Evolutionary conservation across 257 asterid species (phyloP).

Genomic region (Lantana camara): DNA sequence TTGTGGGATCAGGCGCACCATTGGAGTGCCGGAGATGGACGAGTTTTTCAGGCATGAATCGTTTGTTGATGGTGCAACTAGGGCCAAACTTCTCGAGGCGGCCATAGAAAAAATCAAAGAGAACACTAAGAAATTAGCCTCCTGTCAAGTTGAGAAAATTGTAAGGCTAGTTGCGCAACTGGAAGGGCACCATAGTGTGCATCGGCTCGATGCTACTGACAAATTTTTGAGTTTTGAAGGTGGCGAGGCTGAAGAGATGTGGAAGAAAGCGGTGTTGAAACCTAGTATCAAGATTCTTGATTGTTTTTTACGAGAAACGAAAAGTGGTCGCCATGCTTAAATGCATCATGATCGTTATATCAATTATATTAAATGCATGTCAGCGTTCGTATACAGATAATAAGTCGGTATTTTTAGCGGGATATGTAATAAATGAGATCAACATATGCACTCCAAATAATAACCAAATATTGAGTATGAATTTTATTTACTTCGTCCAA

Average conservation of each 20-base stretch:
- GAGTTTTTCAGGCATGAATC: constrained; percentile 31
- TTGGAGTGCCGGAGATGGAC: constrained; percentile 68
- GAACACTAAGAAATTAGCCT: constrained; percentile 49
- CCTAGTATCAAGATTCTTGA: constrained; percentile 43
- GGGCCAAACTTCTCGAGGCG: neutral
- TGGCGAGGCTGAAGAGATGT: constrained; percentile 36
- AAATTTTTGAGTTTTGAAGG: constrained; percentile 35
- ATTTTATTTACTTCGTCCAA: no score
- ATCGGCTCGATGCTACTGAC: constrained; percentile 56
- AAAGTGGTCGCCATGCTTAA: neutral
- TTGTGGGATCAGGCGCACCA: constrained; percentile 51
- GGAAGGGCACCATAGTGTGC: constrained; percentile 38
- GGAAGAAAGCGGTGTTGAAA: constrained; percentile 46
- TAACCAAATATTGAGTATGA: no score
- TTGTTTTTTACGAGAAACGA: constrained; percentile 20
- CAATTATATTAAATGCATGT: neutral
- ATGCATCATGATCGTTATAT: neutral
- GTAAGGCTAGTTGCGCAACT: constrained; percentile 36
- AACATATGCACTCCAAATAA: no score
- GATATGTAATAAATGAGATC: no score
- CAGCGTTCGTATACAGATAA: no score
- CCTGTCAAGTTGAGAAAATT: constrained; percentile 49
- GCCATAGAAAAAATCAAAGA: constrained; percentile 46
- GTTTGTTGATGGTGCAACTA: no score
- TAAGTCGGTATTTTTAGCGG: no score